A percentile compares a stretch with the other conserved stretches of the same genome.
phyloP scores from a whole-genome alignment of 2,329 filamentous ascomycete species.

The Colletotrichum sublineola region DNA sequence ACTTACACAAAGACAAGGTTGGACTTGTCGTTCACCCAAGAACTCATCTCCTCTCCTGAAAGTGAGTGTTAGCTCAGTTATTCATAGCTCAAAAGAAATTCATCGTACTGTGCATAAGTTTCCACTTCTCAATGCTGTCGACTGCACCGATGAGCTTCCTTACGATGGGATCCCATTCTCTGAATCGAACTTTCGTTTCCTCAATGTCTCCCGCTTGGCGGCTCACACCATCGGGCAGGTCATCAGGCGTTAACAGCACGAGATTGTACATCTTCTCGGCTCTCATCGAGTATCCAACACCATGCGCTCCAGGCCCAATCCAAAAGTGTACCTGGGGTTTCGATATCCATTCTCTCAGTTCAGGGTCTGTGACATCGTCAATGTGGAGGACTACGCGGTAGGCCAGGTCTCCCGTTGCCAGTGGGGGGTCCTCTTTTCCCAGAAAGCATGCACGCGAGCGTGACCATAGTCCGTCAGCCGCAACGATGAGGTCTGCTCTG shows the following conservation, averaged over 20 bases:
- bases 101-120: conserved; percentile 66
- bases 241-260: conserved; percentile 74
- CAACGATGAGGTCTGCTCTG: conserved; percentile 69
- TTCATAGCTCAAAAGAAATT: conserved; percentile 25
- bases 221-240: conserved; percentile 67
- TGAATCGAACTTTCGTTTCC: conserved; percentile 72
- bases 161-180: conserved; percentile 73
- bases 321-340: conserved; percentile 70
- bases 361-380: conserved; percentile 64
- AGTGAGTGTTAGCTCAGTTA: background rate
- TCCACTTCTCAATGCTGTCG: conserved; percentile 76
- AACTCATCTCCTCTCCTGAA: conserved; percentile 62
- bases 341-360: conserved; percentile 65
- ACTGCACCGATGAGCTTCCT: conserved; percentile 61
- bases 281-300: conserved; percentile 72
- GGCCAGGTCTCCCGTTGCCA: conserved; percentile 74
- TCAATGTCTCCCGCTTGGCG: conserved; percentile 66
- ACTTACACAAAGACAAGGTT: conserved; percentile 64
- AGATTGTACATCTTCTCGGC: conserved; percentile 73
- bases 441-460: conserved; percentile 64
- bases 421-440: conserved; percentile 60
- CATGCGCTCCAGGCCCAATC: conserved; percentile 73
- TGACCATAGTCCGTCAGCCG: conserved; percentile 75
- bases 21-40: conserved; percentile 66
- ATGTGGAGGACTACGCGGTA: conserved; percentile 71